phyloP scores from a whole-genome alignment of 129 eudicot genomes.

The Ambrosia trifida region DNA sequence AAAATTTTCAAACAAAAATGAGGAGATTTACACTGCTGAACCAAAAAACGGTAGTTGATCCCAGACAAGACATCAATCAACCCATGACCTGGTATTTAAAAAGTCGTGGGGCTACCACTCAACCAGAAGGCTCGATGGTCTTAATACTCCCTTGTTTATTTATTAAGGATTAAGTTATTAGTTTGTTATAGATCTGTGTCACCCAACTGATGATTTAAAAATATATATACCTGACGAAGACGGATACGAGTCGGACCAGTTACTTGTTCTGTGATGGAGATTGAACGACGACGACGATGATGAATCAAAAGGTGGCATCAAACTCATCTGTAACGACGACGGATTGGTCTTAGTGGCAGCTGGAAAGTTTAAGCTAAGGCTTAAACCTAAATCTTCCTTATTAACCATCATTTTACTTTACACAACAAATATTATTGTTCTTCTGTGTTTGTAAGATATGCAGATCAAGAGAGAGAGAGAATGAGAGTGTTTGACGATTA shows the following conservation, averaged over 20 bases:
- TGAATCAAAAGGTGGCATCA: conserved; percentile 40
- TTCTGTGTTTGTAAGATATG: not conserved
- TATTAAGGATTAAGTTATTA: too few species aligned
- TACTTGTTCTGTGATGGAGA: conserved; percentile 37
- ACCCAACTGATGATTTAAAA: not conserved
- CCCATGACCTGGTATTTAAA: too few species aligned
- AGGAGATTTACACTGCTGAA: too few species aligned
- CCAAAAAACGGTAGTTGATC: too few species aligned
- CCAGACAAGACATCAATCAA: too few species aligned
- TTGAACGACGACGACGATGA: conserved; percentile 37
- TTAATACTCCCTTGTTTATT: too few species aligned
- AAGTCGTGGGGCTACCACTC: too few species aligned
- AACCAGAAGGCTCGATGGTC: too few species aligned
- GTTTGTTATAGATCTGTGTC: not conserved
- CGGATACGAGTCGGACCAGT: conserved; percentile 46
- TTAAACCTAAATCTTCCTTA: conserved; percentile 64
- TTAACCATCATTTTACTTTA: conserved; percentile 52
- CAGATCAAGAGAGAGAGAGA: conserved; percentile 13
- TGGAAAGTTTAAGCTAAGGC: conserved; percentile 61
- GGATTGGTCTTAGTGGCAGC: conserved; percentile 13
- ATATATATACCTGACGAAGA: conserved; percentile 38
- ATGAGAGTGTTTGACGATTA: conserved; percentile 23
- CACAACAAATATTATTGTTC: not conserved
- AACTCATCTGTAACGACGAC: conserved; percentile 52
- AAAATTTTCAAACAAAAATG: too few species aligned